Evolutionary conservation across 2,329 filamentous ascomycete genomes (phyloP), one percentile per base, ranked within the genome.

Genomic region (Ceratocystiopsis sp.): DNA sequence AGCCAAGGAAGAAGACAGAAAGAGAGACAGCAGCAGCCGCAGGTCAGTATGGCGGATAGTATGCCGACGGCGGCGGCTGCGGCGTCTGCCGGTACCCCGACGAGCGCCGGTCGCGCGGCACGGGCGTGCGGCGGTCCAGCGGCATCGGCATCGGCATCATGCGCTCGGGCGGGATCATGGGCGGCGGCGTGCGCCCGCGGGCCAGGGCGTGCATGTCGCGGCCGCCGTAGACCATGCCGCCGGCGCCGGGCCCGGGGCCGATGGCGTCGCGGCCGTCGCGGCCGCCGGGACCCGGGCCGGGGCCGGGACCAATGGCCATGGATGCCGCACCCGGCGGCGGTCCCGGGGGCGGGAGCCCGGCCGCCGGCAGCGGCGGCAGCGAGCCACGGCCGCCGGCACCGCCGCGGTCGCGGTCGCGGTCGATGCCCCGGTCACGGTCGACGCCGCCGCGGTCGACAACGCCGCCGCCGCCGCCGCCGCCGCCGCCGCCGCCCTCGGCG

Each of bases 171-270:
- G 38, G 33, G 3, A 35, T 41, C 10, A 41, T 42, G 6, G 49
- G 45, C 32, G 50, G 50, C 14, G 50, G 47, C 10, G 50, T 49
- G n/a, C 49, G 46, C 17, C 43, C 42, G 7, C 50, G 38, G 3
- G 43, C 4, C 11, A 33, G 10, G 32, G 35, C 35, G 35, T 36
- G 10, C 12, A n/a, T 35, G 11, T 12, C 35, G 19, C 18, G 6
- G 36, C 36, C 36, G 12, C 14, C 35, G 2, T 19, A 21, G 34
- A 25, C 19, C 13, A 35, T 19, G 35, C 32, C 35, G 19, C 37
- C 21, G 36, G 14, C 19, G 16, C 6, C 16, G 15, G 29, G 29
- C 7, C 7, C 29, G 29, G 29, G 29, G 29, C 29, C 29, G 7
- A n/a, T n/a, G n/a, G n/a, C n/a, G n/a, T n/a, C n/a, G n/a, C n/a